These are phyloP conservation scores for Torulaspora quercuum DNA, from an alignment of 805 yeast genomes.

Conservation along the genomic window DNA sequence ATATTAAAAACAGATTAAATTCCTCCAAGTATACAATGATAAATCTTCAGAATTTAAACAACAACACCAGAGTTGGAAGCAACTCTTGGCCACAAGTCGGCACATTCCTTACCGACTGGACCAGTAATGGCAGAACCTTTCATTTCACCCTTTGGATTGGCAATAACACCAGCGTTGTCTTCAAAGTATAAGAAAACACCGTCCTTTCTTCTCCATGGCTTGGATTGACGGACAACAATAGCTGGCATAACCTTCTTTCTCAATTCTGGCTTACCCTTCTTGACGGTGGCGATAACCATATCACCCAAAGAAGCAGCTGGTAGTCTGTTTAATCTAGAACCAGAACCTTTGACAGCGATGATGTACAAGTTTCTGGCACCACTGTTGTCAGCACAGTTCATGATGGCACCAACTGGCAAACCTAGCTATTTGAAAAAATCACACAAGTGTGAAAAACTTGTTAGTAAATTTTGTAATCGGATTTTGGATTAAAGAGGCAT, in stretches of 20 bases:
- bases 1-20: constrained; percentile 19
- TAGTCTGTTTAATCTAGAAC: constrained; percentile 99
- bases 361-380: constrained; percentile 99
- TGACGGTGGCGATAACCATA: constrained; percentile 99
- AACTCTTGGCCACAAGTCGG: constrained; percentile 99
- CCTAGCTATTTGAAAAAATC: constrained; percentile 65
- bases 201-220: constrained; percentile 99
- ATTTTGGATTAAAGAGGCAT: background rate
- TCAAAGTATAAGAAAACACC: constrained; percentile 99
- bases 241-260: constrained; percentile 99
- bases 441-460: no score
- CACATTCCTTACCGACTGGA: constrained; percentile 99
- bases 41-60: constrained; percentile 57
- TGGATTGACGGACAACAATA: constrained; percentile 97
- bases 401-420: constrained; percentile 99
- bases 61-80: constrained; percentile 99
- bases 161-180: constrained; percentile 99
- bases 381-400: constrained; percentile 99
- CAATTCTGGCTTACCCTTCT: constrained; percentile 99
- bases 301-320: constrained; percentile 99
- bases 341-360: constrained; percentile 97
- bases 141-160: constrained; percentile 99
- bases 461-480: constrained; percentile 17
- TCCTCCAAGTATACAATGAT: constrained; percentile 18
- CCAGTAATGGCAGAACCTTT: constrained; percentile 99